Evolutionary conservation across 768 basidiomycete genomes (phyloP), one percentile per base, ranked within the genome.

Genomic region (Pisolithus orientalis): DNA sequence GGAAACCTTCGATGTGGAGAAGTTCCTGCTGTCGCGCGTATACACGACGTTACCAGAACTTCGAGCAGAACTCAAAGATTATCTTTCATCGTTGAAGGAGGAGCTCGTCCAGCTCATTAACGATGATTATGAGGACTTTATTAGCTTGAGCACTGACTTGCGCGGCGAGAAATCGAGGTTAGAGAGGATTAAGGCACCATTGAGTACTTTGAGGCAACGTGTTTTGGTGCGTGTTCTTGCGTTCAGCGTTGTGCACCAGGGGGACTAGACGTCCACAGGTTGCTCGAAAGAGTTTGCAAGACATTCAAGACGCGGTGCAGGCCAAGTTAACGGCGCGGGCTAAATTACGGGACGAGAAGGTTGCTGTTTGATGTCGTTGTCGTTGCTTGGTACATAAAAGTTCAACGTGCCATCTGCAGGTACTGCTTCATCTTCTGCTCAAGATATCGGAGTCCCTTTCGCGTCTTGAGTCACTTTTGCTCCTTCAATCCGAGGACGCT

Each of bases 61-160:
- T 31, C 85, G 94, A 49, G 70, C 81, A 4, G 94, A 99, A 65
- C 75, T 99, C 21, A 80, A 93, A 31, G 84, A 91, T 49, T 97
- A 97, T 66, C 75, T 92, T 54, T 80, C 82, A 0, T 73, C 77
- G 9, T 71, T 99, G 57, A 93, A 95, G 68, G 91, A 94, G 65
- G 95, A 96, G 65, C 79, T 99, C 34, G 93, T 98, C 29, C 84
- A 84, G 62, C 82, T 98, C 62, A 96, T 98, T 66, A 98, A 99
- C 69, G 87, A 93, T 60, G 96, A 98, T 70, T 99, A 98, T 63
- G 94, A 94, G 66, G 94, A 94, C 13, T 99, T 98, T 65, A 95
- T 98, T 62, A 92, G 90, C 59, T 75, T 99, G 29, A 94, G 94
- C 57, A 94, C 94, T 3, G 93, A 97, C 61, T 67, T 98, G 57